Evolutionary conservation across 2,329 filamentous ascomycete genomes (phyloP).

Genomic region (Xylaria sp.): DNA sequence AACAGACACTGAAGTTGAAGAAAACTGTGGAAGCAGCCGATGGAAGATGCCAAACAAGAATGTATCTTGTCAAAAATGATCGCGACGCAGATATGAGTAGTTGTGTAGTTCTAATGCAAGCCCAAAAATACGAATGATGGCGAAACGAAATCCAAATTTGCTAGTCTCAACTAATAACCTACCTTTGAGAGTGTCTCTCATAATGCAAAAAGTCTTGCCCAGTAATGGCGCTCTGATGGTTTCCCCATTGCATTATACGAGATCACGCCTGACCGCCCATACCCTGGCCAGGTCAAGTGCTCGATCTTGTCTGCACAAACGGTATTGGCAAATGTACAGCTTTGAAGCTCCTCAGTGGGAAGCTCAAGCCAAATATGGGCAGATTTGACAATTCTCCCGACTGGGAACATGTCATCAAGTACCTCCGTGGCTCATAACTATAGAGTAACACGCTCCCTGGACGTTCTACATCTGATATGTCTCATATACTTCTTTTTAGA

Average conservation of each 20-base stretch:
- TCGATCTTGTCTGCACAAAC: conserved; percentile 98
- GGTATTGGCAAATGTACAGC: conserved; percentile 99
- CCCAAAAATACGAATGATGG: conserved; percentile 71
- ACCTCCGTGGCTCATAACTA: conserved; percentile 96
- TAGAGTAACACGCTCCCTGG: conserved; percentile 68
- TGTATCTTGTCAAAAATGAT: too few species aligned
- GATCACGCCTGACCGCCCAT: conserved; percentile 88
- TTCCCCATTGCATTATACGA: conserved; percentile 58
- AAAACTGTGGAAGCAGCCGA: too few species aligned
- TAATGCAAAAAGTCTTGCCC: conserved; percentile 97
- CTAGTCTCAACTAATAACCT: conserved; percentile 28
- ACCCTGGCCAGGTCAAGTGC: conserved; percentile 92
- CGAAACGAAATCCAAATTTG: conserved; percentile 13
- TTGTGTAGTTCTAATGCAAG: conserved; percentile 73
- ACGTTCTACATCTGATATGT: conserved; percentile 21
- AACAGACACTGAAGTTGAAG: too few species aligned
- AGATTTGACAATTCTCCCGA: conserved; percentile 96
- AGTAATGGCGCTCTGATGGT: conserved; percentile 28
- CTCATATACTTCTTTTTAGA: conserved; percentile 62
- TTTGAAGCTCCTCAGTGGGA: conserved; percentile 97
- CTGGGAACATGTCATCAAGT: conserved; percentile 98
- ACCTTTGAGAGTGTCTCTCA: conserved; percentile 88
- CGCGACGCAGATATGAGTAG: conserved; percentile 18
- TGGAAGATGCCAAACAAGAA: too few species aligned
- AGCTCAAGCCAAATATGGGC: conserved; percentile 97